Evolutionary conservation across 768 basidiomycete species (phyloP), one percentile per base, ranked within the genome.

Genomic region (Amanita pallidorosea): DNA sequence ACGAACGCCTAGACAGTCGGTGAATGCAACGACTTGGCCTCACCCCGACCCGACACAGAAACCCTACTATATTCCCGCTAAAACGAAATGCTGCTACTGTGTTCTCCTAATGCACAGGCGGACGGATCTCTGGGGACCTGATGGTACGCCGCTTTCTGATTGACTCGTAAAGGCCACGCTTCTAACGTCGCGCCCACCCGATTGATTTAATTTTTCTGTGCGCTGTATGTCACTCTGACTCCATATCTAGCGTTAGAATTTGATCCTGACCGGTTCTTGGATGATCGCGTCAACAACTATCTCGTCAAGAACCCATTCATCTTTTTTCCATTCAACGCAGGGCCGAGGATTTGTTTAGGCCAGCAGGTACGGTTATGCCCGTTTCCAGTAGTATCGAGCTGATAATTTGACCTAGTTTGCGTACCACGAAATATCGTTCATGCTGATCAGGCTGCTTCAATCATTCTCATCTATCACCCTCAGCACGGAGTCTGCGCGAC

Each of bases 211-310:
- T n/a, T 18, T n/a, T 18, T n/a, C 3, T 7, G 18, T 7, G 36
- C 9, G 17, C 36, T 20, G 2, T 18, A 18, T 20, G 17, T 9
- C 18, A 8, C n/a, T n/a, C 7, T 12, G 15, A 37, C 11, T 6
- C 4, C 36, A 1, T 17, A n/a, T 33, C 37, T 53, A 83, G 83
- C 83, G 4, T 69, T 77, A 43, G 72, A 78, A 58, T 85, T 85
- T 50, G 83, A 87, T 58, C 83, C 84, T 0, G 81, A 84, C 53
- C 75, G 83, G 4, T 86, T 82, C 69, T 67, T 85, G 40, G 84
- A 85, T 58, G 69, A 78, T 8, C 70, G 83, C 8, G 62, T 83
- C 31, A 71, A 78, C 55, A 78, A 76, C 57, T 81, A 83, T 51
- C 69, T 85, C 25, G 66, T 75, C 25, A 72, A 75, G 34, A 82